A percentile compares a stretch with the other conserved stretches of the same genome.
Conservation (phyloP, 768 basidiomycete genomes). For the Chalciporus chontae region DNA sequence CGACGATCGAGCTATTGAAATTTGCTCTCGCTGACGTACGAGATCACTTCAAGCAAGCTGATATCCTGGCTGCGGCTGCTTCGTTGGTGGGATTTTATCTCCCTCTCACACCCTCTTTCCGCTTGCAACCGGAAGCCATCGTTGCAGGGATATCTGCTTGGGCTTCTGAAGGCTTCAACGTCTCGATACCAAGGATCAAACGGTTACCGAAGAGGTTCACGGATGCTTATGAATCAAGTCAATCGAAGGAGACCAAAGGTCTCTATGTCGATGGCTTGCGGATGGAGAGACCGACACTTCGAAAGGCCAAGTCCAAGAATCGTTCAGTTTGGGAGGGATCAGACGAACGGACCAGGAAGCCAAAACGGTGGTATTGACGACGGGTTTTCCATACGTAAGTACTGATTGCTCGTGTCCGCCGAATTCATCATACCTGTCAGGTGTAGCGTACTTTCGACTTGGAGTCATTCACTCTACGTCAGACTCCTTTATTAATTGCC, state of each 20-base stretch:
- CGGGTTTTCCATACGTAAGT: background rate
- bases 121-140: slow-evolving; percentile 40
- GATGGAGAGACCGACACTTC: slow-evolving; percentile 15
- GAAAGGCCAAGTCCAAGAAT: slow-evolving; percentile 21
- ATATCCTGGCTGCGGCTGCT: slow-evolving; percentile 58
- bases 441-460: background rate
- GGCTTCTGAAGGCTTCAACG: slow-evolving; percentile 34
- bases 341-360: slow-evolving; percentile 7
- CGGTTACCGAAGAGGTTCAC: slow-evolving; percentile 22
- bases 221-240: slow-evolving; percentile 19
- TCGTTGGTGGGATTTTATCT: slow-evolving; percentile 74
- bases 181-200: slow-evolving; percentile 16
- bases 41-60: slow-evolving; percentile 42
- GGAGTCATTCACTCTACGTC: background rate
- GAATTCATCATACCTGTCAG: background rate
- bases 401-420: background rate
- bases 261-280: slow-evolving; percentile 20
- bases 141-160: slow-evolving; percentile 60
- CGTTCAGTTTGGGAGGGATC: slow-evolving; percentile 26
- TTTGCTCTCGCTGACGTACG: slow-evolving; percentile 30
- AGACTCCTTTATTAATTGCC: background rate
- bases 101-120: slow-evolving; percentile 45
- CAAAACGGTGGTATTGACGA: slow-evolving; percentile 18
- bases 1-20: slow-evolving; percentile 24
- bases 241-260: slow-evolving; percentile 15